Percentiles rank a stretch among this genome's conserved stretches.
phyloP scores from a whole-genome alignment of 202 grass and related monocot genomes.

The Schoenoplectus triqueter region DNA sequence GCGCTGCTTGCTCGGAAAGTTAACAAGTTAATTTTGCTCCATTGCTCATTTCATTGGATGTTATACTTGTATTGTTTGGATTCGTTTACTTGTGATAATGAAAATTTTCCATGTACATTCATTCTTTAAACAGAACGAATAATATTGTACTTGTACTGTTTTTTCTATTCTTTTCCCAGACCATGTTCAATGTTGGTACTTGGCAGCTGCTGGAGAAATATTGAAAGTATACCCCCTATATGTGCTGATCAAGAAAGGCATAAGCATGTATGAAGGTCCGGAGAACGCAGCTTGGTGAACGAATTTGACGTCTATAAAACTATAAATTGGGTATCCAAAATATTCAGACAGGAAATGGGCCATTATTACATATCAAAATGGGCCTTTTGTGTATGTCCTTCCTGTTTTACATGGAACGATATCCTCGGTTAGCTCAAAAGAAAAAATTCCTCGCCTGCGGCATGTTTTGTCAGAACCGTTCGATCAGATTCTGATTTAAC shows the following conservation, averaged over 20 bases:
- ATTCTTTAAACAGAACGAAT: background rate
- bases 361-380: background rate
- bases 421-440: too few relatives aligned
- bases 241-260: background rate
- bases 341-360: background rate
- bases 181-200: background rate
- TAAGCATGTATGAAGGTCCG: background rate
- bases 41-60: background rate
- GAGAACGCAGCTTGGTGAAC: background rate
- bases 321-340: background rate
- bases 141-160: background rate
- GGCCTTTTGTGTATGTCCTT: slow-evolving; percentile 7
- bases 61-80: background rate
- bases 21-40: background rate
- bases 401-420: background rate
- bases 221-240: background rate
- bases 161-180: background rate
- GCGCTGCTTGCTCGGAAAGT: background rate
- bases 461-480: too few relatives aligned
- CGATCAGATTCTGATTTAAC: too few relatives aligned
- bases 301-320: background rate
- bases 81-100: background rate
- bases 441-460: too few relatives aligned
- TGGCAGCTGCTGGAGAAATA: background rate
- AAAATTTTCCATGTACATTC: background rate